Evolutionary conservation across 495 filamentous ascomycete genomes (phyloP), one percentile per base, ranked within the genome.

Genomic region (Thermochaetoides thermophila): DNA sequence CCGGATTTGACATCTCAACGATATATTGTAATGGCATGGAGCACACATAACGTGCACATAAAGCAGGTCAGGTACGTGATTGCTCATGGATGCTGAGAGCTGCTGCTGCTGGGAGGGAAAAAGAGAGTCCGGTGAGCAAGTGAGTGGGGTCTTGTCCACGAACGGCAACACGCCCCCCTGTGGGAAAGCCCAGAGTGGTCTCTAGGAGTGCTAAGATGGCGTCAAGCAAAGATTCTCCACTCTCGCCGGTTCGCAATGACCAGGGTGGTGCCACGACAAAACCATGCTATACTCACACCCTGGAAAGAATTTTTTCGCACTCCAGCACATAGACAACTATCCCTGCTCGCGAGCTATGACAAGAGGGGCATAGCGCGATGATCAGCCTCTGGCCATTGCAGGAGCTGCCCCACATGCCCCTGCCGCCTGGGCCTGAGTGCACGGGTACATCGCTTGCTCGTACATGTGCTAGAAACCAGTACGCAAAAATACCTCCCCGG

Each of bases 211-310:
- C 43, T 39, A 38, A 35, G 37, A 37, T 45, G 39, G 34, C 44
- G 40, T 40, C 37, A 46, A 39, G 37, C 25, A 25, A 18, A 20
- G 19, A 27, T 37, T 27, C 43, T 44, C 50, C 43, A 47, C 43
- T 19, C 35, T 35, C 27, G 26, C 27, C 39, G 39, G 43, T 42
- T 45, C 42, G 45, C 46, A 41, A 35, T 41, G 45, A 6, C 45
- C 40, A 46, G 39, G 40, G 43, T 54, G 50, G 50, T 54, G 50
- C 48, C 50, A 54, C 50, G 42, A 52, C 35, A 40, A 41, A 45
- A 27, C 45, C 48, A 46, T 43, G 43, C 24, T 54, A 54, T 27
- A 27, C 24, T 23, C 48, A 54, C 48, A 32, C 50, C 50, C 29
- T 4, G 17, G 33, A 36, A 14, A 31, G 32, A 35, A 35, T 35